These are phyloP conservation scores for Cladobotryum protrusum DNA, from an alignment of 2,329 filamentous ascomycete species.

Conservation along the genomic window DNA sequence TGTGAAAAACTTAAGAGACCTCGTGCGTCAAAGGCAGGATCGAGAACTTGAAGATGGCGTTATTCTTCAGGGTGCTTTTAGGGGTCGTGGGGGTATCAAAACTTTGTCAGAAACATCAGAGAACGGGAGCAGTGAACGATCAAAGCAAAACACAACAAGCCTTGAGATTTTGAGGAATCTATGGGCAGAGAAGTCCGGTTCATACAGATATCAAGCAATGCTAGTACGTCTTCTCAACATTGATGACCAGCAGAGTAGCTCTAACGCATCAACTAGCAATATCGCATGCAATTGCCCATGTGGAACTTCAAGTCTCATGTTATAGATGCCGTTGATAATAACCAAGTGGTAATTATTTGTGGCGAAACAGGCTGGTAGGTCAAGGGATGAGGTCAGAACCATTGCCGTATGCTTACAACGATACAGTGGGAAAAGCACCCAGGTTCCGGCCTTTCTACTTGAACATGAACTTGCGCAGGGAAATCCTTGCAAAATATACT, in stretches of 20 bases:
- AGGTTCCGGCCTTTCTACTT: slow-evolving; percentile 89
- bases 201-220: slow-evolving; percentile 70
- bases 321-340: slow-evolving; percentile 65
- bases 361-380: slow-evolving; percentile 83
- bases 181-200: slow-evolving; percentile 52
- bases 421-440: slow-evolving; percentile 81
- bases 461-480: slow-evolving; percentile 81
- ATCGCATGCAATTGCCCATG: slow-evolving; percentile 79
- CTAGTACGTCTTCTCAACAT: slow-evolving; percentile 40
- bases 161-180: slow-evolving; percentile 50
- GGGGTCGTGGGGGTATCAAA: slow-evolving; percentile 48
- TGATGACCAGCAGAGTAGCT: background rate
- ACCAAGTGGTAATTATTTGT: slow-evolving; percentile 88
- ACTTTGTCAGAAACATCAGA: slow-evolving; percentile 43
- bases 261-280: slow-evolving; percentile 32
- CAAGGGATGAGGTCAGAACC: background rate
- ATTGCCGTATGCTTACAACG: slow-evolving; percentile 16
- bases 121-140: slow-evolving; percentile 39
- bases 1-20: slow-evolving; percentile 61
- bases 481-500: slow-evolving; percentile 83
- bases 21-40: slow-evolving; percentile 63
- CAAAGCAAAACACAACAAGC: slow-evolving; percentile 31
- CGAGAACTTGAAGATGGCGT: slow-evolving; percentile 68
- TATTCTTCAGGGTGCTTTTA: slow-evolving; percentile 70
- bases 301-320: slow-evolving; percentile 78